These are phyloP conservation scores for Debaryomycetaceae sp. DNA, from an alignment of 1,139 yeast species.

Conservation along the genomic window DNA sequence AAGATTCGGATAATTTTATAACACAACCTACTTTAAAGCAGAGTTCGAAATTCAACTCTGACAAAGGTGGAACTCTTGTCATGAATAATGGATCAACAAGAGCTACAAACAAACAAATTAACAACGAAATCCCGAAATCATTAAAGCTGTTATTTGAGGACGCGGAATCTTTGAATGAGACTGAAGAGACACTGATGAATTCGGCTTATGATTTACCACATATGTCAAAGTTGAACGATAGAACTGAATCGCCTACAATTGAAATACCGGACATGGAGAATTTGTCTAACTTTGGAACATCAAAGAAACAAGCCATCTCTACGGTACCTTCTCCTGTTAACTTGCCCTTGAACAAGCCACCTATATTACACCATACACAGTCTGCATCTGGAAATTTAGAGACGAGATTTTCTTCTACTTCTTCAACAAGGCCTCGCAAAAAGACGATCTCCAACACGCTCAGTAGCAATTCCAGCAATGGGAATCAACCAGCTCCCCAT, in stretches of 20 bases:
- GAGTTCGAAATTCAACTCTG: slow-evolving; percentile 7
- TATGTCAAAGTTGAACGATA: slow-evolving; percentile 10
- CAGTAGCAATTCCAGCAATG: slow-evolving; percentile 13
- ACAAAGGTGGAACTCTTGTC: slow-evolving; percentile 1
- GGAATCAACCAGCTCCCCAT: slow-evolving; percentile 21
- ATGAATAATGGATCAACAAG: slow-evolving; percentile 1
- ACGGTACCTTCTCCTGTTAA: slow-evolving; percentile 17
- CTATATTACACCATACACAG: slow-evolving; percentile 47
- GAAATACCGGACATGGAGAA: slow-evolving; percentile 46
- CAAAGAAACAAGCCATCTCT: slow-evolving; percentile 11
- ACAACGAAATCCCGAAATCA: slow-evolving; percentile 64
- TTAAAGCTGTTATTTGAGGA: slow-evolving; percentile 67
- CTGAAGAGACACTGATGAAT: slow-evolving; percentile 8
- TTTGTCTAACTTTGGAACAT: slow-evolving; percentile 20
- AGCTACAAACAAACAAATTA: slow-evolving; percentile 2
- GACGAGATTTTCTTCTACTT: slow-evolving; percentile 24
- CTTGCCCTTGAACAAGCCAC: slow-evolving; percentile 42
- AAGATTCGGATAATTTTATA: slow-evolving; percentile 30
- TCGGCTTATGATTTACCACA: slow-evolving; percentile 14
- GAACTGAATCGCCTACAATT: slow-evolving; percentile 43
- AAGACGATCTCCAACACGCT: slow-evolving; percentile 35
- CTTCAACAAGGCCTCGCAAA: slow-evolving; percentile 10
- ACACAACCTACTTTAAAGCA: slow-evolving; percentile 28
- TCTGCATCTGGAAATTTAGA: slow-evolving; percentile 46
- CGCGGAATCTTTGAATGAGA: slow-evolving; percentile 17